Evolutionary conservation across 2,329 filamentous ascomycete species (phyloP), one percentile per base, ranked within the genome.

Genomic region (Tolypocladium ophioglossoides): DNA sequence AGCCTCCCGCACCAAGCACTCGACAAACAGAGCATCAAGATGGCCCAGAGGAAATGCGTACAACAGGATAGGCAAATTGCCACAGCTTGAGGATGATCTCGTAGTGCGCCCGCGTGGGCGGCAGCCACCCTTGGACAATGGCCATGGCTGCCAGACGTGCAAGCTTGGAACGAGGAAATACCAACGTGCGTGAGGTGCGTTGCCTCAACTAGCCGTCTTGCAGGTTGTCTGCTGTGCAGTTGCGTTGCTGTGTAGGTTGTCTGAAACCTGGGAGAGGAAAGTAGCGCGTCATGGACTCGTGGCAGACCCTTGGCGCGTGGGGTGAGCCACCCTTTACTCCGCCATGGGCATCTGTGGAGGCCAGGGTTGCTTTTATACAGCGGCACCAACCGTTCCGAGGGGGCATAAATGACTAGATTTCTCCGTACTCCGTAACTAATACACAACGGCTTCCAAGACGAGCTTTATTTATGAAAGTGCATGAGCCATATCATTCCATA

Each of bases 91-190:
- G 65, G 11, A 83, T 66, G 32, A 72, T 60, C 52, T 82, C 72
- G 66, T 80, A 86, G 66, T 83, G 77, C 60, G 80, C 77, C 60
- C 74, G 73, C 54, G 75, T 79, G 1, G 80, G 78, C 18, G 83
- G 83, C 57, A 82, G 68, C 78, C 79, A 83, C 55, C 72, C 74
- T 59, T 78, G 66, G 38, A 82, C 62, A 50, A 82, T 64, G 12
- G 76, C 70, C 73, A 79, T 78, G 54, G 37, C 14, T 2, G 24
- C 18, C 14, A 18, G 22, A 16, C 8, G 11, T 8, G 46, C 20
- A 12, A 12, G 30, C 8, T 35, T 20, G 27, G 51, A 24, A 20
- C 2, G 18, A 11, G 12, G 16, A 14, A 7, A 2, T 7, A n/a
- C 27, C 12, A 40, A 22, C 5, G 3, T 30, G 16, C 18, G 44